phyloP scores from a whole-genome alignment of 371 early-diverging fungal genomes.

The Chytridium lagenaria region DNA sequence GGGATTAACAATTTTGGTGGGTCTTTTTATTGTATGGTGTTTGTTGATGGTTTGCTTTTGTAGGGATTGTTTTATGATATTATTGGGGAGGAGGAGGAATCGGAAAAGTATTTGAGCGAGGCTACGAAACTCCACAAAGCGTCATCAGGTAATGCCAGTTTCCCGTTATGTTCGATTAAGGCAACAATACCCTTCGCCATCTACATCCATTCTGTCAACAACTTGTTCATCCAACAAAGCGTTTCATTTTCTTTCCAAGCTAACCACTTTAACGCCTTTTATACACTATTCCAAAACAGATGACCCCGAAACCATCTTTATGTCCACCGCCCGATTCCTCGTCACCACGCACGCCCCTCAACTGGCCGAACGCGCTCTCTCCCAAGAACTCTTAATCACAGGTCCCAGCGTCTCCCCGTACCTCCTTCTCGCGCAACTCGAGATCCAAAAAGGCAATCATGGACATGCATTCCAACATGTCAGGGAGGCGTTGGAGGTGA shows the following conservation, averaged over 20 bases:
- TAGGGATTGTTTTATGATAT: conserved; percentile 55
- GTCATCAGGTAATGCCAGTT: too few species aligned
- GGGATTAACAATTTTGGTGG: conserved; percentile 45
- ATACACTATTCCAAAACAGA: too few species aligned
- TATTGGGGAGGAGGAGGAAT: conserved; percentile 55
- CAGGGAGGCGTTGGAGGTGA: conserved; percentile 49
- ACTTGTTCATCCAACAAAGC: too few species aligned
- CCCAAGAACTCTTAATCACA: conserved; percentile 51
- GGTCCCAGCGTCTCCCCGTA: conserved; percentile 47
- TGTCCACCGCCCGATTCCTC: conserved; percentile 52
- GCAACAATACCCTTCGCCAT: too few species aligned
- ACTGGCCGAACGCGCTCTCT: conserved; percentile 55
- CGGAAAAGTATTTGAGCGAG: conserved; percentile 45
- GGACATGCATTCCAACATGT: conserved; percentile 44
- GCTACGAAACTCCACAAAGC: too few species aligned
- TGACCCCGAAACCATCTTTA: conserved; percentile 31
- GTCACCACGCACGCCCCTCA: conserved; percentile 50
- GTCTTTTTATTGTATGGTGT: neutral
- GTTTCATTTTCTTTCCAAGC: too few species aligned
- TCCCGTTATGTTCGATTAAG: too few species aligned
- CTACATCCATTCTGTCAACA: too few species aligned
- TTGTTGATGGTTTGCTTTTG: neutral
- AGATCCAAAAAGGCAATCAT: conserved; percentile 48
- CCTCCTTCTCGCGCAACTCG: conserved; percentile 51
- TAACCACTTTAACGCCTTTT: too few species aligned